Base-by-base conservation (phyloP, 768 basidiomycete species). In the Daedalea quercina region DNA sequence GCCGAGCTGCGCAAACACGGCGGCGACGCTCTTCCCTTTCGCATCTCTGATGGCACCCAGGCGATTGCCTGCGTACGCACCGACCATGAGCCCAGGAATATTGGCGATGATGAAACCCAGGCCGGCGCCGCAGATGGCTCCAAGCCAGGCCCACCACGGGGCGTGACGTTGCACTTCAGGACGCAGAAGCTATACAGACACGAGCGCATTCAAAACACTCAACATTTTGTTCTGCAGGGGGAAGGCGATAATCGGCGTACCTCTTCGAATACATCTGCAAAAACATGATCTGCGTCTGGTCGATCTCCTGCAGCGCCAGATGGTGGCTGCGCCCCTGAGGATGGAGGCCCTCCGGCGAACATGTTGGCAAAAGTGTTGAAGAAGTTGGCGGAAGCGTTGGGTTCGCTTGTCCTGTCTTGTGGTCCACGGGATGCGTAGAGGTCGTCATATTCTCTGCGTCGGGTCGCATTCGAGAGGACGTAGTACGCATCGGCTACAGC, bases 401-500 rank as follows among this genome's bases (percentile, higher is more conserved):
- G 85, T 57, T 87, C 81, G 19, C 71, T 72, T 12, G 82, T 79
- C 48, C 71, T 78, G 59, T 83, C 80, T 31, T 71, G 64, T 17
- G 66, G 62, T 8, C 76, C 57, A 47, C 78, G 79, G 8, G 81
- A 76, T n/a, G 72, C 67, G 63, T 86, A 86, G 0, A 90, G 68
- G 0, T 58, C 57, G 58, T 91, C 90, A 57, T 91, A 91, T 67
- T 91, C 87, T 61, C 67, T 74, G 53, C 85, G 79, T 53, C 87
- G 76, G 41, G 76, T 74, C 3, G 83, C 69, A 67, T 96, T 91
- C 2, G 90, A 92, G 34, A 97, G 80, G 24, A 94, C 88, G 65
- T 90, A 96, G 70, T 95, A 95, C 17, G 93, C 93, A 67, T 96
- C 94, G 50, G 94, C 92, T 57, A 96, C 84, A 8, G 87, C 82